Evolutionary conservation across 345 rosid genomes (phyloP).

Genomic region (Erucastrum elatum): DNA sequence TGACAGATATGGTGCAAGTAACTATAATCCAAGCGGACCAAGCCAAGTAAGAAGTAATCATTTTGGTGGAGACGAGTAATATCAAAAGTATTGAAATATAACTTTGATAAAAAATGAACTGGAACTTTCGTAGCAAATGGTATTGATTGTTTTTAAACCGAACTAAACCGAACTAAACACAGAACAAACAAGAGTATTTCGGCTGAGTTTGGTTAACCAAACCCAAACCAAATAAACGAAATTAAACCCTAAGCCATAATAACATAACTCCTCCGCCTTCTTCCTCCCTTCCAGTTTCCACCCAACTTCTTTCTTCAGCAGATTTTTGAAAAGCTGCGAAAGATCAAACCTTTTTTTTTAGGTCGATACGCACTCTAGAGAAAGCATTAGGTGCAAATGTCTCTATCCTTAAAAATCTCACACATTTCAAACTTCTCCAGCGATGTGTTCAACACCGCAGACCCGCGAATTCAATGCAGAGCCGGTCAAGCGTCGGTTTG

Average conservation of each 20-base stretch:
- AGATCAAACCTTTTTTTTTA: not conserved
- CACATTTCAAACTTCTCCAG: conserved; percentile 26
- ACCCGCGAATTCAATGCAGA: conserved; percentile 31
- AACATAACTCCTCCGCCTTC: not conserved
- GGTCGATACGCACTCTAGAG: not conserved
- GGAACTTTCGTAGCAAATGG: no score
- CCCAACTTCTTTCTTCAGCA: not conserved
- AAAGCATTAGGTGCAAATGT: conserved; percentile 24
- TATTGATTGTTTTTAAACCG: no score
- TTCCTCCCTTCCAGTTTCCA: not conserved
- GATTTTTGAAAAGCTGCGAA: not conserved
- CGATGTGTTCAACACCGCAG: conserved; percentile 16
- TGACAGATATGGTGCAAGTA: no score
- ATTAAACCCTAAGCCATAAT: not conserved
- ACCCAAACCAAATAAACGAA: not conserved
- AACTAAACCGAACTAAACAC: no score
- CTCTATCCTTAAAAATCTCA: conserved; percentile 24
- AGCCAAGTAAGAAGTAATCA: no score
- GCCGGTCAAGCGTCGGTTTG: conserved; percentile 23
- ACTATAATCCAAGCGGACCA: no score
- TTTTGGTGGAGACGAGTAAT: no score
- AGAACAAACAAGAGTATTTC: no score
- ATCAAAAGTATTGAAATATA: no score
- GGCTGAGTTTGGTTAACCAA: no score
- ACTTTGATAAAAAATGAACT: no score